Evolutionary conservation across 257 asterid species (phyloP).

Genomic region (Petunia axillaris): DNA sequence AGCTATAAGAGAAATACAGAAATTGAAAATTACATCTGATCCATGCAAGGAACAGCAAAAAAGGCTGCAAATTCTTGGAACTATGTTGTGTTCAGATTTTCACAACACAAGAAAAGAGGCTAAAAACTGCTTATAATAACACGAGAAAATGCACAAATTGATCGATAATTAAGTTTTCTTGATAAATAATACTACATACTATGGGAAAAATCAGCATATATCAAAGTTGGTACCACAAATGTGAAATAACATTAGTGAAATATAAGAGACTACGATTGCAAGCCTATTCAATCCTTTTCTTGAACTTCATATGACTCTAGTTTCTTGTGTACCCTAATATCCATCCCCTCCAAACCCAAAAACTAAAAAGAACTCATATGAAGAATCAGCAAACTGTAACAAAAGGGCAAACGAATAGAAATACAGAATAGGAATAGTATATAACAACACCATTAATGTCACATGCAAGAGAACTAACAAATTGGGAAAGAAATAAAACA

Average conservation of each 20-base stretch:
- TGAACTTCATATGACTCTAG: not conserved
- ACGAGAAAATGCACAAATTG: not conserved
- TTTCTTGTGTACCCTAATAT: not conserved
- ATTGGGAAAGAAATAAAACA: not conserved
- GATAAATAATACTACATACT: not conserved
- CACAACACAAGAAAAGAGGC: not conserved
- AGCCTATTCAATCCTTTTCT: not conserved
- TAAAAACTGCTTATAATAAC: constrained; percentile 9
- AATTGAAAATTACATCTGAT: not conserved
- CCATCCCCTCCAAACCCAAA: not conserved
- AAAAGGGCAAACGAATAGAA: not conserved
- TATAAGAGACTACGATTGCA: not conserved
- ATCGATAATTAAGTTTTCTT: not conserved
- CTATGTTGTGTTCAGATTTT: not conserved
- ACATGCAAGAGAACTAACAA: not conserved
- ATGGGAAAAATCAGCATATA: not conserved
- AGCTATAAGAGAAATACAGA: not conserved
- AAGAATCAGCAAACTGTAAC: not conserved
- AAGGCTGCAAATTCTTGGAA: not conserved
- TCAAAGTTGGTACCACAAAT: not conserved
- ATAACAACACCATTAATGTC: not conserved
- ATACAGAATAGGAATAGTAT: not conserved
- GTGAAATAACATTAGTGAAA: not conserved
- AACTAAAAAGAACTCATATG: not conserved
- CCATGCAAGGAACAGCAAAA: not conserved